Conservation (phyloP, 2,329 filamentous ascomycete genomes). For the Fusarium beomiforme region DNA sequence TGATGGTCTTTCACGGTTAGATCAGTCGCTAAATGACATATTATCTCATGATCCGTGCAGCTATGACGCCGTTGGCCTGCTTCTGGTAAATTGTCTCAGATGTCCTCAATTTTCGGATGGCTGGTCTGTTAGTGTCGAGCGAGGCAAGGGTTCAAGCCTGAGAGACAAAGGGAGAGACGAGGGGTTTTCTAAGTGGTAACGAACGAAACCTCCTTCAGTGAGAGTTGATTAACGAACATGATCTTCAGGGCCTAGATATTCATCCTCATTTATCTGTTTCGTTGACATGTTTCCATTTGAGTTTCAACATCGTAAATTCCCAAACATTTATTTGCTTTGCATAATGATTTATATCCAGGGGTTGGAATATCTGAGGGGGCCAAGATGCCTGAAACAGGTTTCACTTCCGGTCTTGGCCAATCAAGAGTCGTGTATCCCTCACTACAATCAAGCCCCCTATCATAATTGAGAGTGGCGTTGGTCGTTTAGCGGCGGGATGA, state of each 20-base stretch:
- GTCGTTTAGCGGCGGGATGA: conserved; percentile 19
- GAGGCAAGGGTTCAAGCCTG: conserved; percentile 26
- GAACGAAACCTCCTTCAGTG: conserved; percentile 1
- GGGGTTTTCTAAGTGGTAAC: conserved; percentile 3
- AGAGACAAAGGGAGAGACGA: conserved; percentile 25
- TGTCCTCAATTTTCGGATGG: conserved; percentile 19
- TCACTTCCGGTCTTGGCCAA: conserved; percentile 28
- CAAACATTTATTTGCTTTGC: conserved; percentile 18
- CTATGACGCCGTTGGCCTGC: conserved; percentile 29
- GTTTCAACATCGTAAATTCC: conserved; percentile 24
- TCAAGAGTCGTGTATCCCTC: conserved; percentile 18
- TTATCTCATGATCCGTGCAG: background rate
- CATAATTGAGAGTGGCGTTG: conserved; percentile 16
- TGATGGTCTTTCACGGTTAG: conserved; percentile 8
- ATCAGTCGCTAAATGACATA: conserved; percentile 9
- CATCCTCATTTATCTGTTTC: conserved; percentile 32
- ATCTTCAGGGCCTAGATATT: conserved; percentile 21
- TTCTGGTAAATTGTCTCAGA: conserved; percentile 32
- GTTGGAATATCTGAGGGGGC: conserved; percentile 8
- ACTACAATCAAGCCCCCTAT: conserved; percentile 20
- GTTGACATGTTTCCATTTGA: conserved; percentile 25
- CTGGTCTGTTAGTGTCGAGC: conserved; percentile 22
- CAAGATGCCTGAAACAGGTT: conserved; percentile 44
- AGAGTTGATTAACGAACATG: conserved; percentile 9
- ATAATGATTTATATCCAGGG: conserved; percentile 28